Conservation (phyloP, 2,329 filamentous ascomycete species). For the Botryotinia convoluta region DNA sequence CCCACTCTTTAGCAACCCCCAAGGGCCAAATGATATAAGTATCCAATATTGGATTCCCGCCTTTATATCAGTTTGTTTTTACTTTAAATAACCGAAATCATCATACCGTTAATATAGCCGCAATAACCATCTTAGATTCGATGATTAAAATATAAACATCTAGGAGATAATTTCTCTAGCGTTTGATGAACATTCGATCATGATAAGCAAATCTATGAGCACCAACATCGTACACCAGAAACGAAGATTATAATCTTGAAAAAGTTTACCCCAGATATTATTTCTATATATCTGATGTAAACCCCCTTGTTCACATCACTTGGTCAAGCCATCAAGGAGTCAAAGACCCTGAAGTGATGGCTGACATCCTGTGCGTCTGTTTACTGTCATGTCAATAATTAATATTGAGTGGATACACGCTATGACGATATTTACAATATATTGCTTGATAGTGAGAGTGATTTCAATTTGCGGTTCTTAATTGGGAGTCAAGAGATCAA, state of each 20-base stretch:
- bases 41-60: not conserved
- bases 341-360: not conserved
- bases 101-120: not conserved
- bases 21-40: not conserved
- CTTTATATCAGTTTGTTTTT: not conserved
- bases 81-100: not conserved
- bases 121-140: not conserved
- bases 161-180: not conserved
- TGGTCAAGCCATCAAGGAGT: not conserved
- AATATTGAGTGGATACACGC: not conserved
- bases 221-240: not conserved
- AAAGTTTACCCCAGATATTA: constrained; percentile 9
- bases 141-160: not conserved
- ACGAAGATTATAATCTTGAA: not conserved
- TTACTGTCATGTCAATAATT: constrained; percentile 10
- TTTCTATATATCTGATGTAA: constrained; percentile 3
- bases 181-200: not conserved
- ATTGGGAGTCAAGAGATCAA: not conserved
- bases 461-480: constrained; percentile 2
- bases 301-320: constrained; percentile 8
- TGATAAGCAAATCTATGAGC: constrained; percentile 1
- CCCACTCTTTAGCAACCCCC: constrained; percentile 1
- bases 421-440: constrained; percentile 10
- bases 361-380: not conserved
- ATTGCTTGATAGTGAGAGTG: not conserved